Evolutionary conservation across 106 monocot genomes (phyloP), one percentile per base, ranked within the genome.

Genomic region (Chionographis japonica): DNA sequence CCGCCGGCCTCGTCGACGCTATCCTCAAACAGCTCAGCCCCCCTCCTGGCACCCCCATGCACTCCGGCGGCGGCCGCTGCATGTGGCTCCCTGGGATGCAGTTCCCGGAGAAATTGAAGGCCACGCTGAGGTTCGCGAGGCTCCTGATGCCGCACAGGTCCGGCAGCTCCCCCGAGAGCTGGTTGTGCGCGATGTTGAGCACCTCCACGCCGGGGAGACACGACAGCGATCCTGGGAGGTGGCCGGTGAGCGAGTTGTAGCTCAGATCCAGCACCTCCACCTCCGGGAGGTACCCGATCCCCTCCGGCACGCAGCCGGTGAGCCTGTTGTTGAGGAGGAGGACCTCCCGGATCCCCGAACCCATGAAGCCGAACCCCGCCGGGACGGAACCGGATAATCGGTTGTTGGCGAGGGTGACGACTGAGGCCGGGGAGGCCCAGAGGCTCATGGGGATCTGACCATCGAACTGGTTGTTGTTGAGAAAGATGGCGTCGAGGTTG

Each of bases 231-330:
- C 40, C 40, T 0, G 94, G 94, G 8, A 94, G 54, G n/a, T 80
- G 84, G 1, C 94, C 90, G 1, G 63, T 40, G 61, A 94, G 79
- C 6, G 90, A 77, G 66, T 94, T 94, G 78, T 75, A 85, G 90
- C 94, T 94, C 39, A 94, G 61, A 55, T 94, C 94, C 8, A 94
- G 58, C 2, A 94, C 94, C 70, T 94, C 84, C 4, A 90, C 65
- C 38, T 65, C 77, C 3, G 71, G 40, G 10, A 87, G 37, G 40
- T 75, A 83, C 13, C 94, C 94, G 6, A 94, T 17, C 7, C 57
- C 80, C 51, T 90, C 90, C 0, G 94, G 94, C 12, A 94, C 84
- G 80, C 94, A 94, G 1, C 94, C 94, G 0, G 87, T 82, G 62
- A 94, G 90, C 62, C 63, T 83, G 74, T 94, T 94, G 82, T 94